Percentiles rank a stretch among this genome's conserved stretches.
Conservation (phyloP, 139 green algal species). For the Chlamydomonas asymmetrica region DNA sequence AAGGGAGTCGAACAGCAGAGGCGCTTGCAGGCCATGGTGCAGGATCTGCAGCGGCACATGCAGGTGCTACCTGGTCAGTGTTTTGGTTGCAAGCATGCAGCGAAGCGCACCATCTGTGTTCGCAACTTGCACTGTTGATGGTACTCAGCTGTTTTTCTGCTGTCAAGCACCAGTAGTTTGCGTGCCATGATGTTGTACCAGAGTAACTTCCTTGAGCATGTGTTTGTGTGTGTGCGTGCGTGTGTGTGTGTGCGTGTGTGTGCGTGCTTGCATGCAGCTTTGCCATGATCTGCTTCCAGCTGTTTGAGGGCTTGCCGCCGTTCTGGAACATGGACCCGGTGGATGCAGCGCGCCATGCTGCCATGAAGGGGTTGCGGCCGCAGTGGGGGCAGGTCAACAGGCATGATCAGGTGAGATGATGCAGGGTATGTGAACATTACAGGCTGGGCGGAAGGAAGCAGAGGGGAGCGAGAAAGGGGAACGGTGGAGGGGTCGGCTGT, state of each 20-base stretch:
- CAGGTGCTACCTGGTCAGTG: neutral
- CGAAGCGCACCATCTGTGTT: neutral
- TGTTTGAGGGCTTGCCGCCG: constrained; percentile 70
- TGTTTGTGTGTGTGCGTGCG: too few relatives aligned
- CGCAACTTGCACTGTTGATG: constrained; percentile 11
- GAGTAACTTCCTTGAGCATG: neutral
- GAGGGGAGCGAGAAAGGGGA: too few relatives aligned
- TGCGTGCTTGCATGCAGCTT: constrained; percentile 50
- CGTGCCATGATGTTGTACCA: neutral
- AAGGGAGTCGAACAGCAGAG: too few relatives aligned
- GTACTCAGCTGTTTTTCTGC: neutral
- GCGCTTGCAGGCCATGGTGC: too few relatives aligned
- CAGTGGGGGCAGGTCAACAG: constrained; percentile 47
- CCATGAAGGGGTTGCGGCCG: constrained; percentile 47
- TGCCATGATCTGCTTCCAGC: constrained; percentile 72
- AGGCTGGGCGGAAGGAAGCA: too few relatives aligned
- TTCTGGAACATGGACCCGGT: constrained; percentile 64
- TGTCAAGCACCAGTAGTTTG: too few relatives aligned
- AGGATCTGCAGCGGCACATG: neutral
- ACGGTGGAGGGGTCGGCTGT: too few relatives aligned
- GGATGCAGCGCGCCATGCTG: constrained; percentile 51
- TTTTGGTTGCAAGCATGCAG: neutral
- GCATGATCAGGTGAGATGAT: constrained; percentile 12
- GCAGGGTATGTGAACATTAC: too few relatives aligned
- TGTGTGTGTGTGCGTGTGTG: neutral